Evolutionary conservation across 306 rosid species (phyloP).

Genomic region (Sesbania bispinosa): DNA sequence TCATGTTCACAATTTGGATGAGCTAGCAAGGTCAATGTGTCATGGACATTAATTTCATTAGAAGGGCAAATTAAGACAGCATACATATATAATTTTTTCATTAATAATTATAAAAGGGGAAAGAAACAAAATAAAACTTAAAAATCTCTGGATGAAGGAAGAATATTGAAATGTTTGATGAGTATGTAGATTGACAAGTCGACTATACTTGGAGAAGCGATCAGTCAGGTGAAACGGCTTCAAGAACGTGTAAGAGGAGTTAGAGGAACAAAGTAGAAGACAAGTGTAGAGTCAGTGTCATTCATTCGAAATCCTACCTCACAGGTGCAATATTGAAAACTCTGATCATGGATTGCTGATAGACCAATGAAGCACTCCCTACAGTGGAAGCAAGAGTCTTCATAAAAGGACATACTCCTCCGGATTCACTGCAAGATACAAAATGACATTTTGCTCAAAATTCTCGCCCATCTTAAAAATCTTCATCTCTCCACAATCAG

Average conservation of each 20-base stretch:
- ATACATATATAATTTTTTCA: too few relatives aligned
- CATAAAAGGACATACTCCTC: slow-evolving; percentile 18
- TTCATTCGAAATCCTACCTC: neutral
- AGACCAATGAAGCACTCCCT: slow-evolving; percentile 9
- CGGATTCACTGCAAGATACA: slow-evolving; percentile 26
- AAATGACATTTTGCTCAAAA: slow-evolving; percentile 17
- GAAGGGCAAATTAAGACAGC: too few relatives aligned
- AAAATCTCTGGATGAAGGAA: too few relatives aligned
- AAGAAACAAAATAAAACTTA: too few relatives aligned
- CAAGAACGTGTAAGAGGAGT: slow-evolving; percentile 23
- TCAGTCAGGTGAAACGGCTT: slow-evolving; percentile 21
- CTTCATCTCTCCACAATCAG: slow-evolving; percentile 22
- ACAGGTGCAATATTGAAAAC: too few relatives aligned
- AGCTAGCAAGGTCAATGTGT: too few relatives aligned
- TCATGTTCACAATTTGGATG: neutral
- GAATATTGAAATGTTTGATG: too few relatives aligned
- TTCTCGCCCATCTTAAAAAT: slow-evolving; percentile 13
- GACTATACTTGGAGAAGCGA: slow-evolving; percentile 23
- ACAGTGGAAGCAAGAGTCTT: slow-evolving; percentile 32
- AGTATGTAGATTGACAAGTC: slow-evolving; percentile 30
- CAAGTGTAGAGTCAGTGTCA: slow-evolving; percentile 17
- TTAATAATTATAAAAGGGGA: too few relatives aligned
- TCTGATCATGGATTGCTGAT: slow-evolving; percentile 23
- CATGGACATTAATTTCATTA: too few relatives aligned
- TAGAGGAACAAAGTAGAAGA: slow-evolving; percentile 21